Base-by-base conservation (phyloP, 169 alveolate species). In the Besnoitia besnoiti region DNA sequence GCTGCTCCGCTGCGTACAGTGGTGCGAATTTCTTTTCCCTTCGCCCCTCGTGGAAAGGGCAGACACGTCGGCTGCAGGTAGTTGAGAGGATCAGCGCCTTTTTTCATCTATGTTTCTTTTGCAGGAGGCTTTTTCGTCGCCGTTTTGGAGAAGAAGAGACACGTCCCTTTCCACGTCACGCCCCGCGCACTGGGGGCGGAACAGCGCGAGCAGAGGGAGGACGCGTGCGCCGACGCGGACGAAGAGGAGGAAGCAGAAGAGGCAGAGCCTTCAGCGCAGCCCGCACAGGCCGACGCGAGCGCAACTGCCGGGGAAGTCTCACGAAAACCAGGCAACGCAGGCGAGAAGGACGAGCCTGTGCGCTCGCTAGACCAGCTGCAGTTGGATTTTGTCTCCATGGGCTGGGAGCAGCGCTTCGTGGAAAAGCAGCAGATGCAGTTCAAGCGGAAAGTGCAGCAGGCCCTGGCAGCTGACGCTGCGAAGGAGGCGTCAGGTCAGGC, bases 101-200 rank as follows among this genome's bases (percentile, higher is more conserved):
- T 8, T 33, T 39, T 44, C 30, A 0, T 27, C 47, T 44, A 67
- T 35, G 30, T 84, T 16, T 27, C 46, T 27, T 85, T 27, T 39
- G 19, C 89, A 90, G 98, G 99, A 44, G 99, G 99, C 50, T 98
- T 98, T 92, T 98, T 97, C 94, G 95, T 97, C 33, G 97, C 99
- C 33, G 92, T 97, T 30, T 89, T 98, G 59, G 96, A 95, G 91
- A 97, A 93, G 61, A 47, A 30, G 33, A 55, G 62, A 35, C 90
- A 85, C 24, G 67, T 85, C 44, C 93, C 93, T 30, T 44, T 40
- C 84, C 84, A 39, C 44, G 73, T 55, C 10, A 8, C 16, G 73
- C 27, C 73, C 35, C 33, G 33, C 16, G 21, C 5, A 8, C 35
- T 4, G 33, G n/a, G 27, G 35, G 73, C 73, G 33, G 27, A 10